Conservation (phyloP, 345 rosid species). For the Noccaea caerulescens region DNA sequence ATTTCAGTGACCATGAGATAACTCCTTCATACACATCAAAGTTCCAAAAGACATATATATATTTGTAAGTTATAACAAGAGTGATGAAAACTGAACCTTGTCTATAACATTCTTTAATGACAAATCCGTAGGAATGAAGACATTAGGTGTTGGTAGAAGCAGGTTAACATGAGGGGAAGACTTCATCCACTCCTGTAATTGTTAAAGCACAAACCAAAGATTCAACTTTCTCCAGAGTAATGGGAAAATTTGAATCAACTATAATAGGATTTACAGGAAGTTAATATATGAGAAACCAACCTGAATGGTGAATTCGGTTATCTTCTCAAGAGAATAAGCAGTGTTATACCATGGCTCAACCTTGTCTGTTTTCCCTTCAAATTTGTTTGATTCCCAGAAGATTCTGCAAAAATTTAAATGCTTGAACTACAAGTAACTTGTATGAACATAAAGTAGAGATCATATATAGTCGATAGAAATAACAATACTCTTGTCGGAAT, state of each 20-base stretch:
- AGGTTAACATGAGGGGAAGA: conserved; percentile 63
- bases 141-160: conserved; percentile 68
- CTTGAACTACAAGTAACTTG: conserved; percentile 14
- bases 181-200: conserved; percentile 71
- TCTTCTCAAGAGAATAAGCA: conserved; percentile 66
- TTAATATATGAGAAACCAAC: conserved; percentile 44
- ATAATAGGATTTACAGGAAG: neutral
- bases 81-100: conserved; percentile 52
- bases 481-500: no score
- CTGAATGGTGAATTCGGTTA: conserved; percentile 58
- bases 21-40: conserved; percentile 7
- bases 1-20: conserved; percentile 7
- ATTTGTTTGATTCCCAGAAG: conserved; percentile 89
- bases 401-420: conserved; percentile 49
- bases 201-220: conserved; percentile 17
- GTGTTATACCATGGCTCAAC: conserved; percentile 95
- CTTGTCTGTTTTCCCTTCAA: conserved; percentile 74
- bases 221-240: neutral
- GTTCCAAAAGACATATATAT: neutral
- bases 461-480: no score
- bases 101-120: conserved; percentile 61
- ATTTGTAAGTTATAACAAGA: conserved; percentile 1
- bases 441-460: no score
- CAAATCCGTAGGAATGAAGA: conserved; percentile 80
- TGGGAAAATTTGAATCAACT: neutral